Base-by-base conservation (phyloP, 768 basidiomycete genomes). In the Pisolithus sp. region DNA sequence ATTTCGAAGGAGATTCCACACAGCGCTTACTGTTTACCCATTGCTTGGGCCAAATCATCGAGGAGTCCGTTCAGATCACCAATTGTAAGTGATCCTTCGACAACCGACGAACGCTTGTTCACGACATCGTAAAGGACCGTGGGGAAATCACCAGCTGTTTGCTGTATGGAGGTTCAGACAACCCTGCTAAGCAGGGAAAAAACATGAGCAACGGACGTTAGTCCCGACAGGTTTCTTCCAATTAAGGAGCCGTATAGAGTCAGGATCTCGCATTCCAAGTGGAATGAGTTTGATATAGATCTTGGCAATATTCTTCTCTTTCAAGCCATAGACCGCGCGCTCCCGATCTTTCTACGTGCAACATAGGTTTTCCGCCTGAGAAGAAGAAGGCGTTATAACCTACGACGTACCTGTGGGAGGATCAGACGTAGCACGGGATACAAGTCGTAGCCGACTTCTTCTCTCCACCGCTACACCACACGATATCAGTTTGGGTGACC, bases 251-350 rank as follows among this genome's bases (percentile, higher is more conserved):
- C 89, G 79, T 45, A 87, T 77, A 0, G 91, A 86, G 61, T 94
- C 91, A 7, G 82, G 83, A 50, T 91, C 87, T 62, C 82, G 81
- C 64, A 71, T 79, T 37, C 86, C 86, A 3, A 99, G 74, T 1
- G 89, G 90, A 34, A 98, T 87, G 2, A 94, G 77, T 55, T 87
- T 85, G 71, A 95, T 91, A 64, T 94, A 96, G 9, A 82, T 83
- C 68, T 93, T 97, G 5, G 93, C 94, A 3, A 99, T 72, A 63
- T 88, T 89, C 71, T 88, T 89, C 73, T 99, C 96, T 66, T 99
- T 99, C 57, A 96, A 68, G 13, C 93, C 90, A 67, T 98, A 99
- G 0, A 93, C 85, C 0, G 90, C 80, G 49, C 96, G 83, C 55
- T 97, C 92, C 31, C 86, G 79, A 65, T 98, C 96, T 80, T 96